Evolutionary conservation across 371 early-diverging fungal genomes (phyloP), one percentile per base, ranked within the genome.

Genomic region (Phascolomyces articulosus): DNA sequence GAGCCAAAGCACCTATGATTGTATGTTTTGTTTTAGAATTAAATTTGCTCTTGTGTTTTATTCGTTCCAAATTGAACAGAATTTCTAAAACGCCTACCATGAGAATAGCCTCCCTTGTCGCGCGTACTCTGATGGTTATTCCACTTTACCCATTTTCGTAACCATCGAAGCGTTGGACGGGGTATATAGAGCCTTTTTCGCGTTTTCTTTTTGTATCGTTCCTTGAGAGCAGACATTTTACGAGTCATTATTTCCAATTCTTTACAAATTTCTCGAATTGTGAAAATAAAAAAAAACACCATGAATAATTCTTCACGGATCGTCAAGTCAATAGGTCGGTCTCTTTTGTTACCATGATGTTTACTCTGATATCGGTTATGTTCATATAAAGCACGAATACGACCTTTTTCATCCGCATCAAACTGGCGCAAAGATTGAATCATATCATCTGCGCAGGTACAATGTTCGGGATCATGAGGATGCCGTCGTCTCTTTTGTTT

Each of bases 231-330:
- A n/a, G 80, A 82, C 73, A 77, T 62, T 6, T 69, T 58, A 13
- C 66, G 7, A 0, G 75, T 74, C 67, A 87, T 77, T 34, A 20
- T 48, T 21, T 82, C 66, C 28, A 87, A 20, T 49, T 87, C 86
- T 3, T 79, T 80, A 3, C 87, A 83, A 13, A 84, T 77, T 59
- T 87, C 87, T 2, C 87, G 84, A 54, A 88, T 65, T 0, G 85
- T 82, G 63, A 87, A 87, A 6, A 87, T 71, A 44, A 87, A 88
- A 60, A 86, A 88, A 61, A 88, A 87, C 9, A 88, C 85, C 44
- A 88, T 71, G 55, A 86, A 88, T 1, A 86, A 62, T 47, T 88
- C 87, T 60, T 87, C 86, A 1, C 85, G 76, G n/a, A 83, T 78
- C 9, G 83, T 80, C 0, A 86, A 65, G 58, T 85, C 84, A 41